Evolutionary conservation across 805 yeast genomes (phyloP).

Genomic region (Candida ortonii): DNA sequence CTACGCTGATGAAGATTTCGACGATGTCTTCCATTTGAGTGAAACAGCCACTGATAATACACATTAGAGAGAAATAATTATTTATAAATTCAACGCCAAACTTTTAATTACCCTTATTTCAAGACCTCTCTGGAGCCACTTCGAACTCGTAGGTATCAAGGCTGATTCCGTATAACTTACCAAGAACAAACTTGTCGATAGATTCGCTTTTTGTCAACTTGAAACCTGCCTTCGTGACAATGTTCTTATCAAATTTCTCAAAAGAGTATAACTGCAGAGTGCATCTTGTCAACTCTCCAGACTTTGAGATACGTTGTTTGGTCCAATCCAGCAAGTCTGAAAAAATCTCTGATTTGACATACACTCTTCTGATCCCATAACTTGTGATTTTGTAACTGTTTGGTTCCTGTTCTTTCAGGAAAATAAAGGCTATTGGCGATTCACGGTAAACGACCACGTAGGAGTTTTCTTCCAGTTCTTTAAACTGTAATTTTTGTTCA

Average conservation of each 20-base stretch:
- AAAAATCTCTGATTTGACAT: constrained; percentile 60
- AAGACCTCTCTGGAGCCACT: constrained; percentile 1
- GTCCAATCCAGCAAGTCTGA: constrained; percentile 65
- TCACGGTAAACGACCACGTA: constrained; percentile 60
- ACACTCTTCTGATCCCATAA: constrained; percentile 66
- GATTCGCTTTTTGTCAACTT: constrained; percentile 27
- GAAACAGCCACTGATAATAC: constrained; percentile 15
- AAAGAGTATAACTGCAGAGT: constrained; percentile 52
- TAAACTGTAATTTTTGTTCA: constrained; percentile 15
- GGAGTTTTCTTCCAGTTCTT: constrained; percentile 42
- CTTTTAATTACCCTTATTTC: background rate
- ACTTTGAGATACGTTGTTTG: constrained; percentile 41
- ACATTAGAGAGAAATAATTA: constrained; percentile 4
- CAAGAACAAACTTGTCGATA: constrained; percentile 11
- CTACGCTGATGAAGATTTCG: constrained; percentile 20
- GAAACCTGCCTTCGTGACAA: constrained; percentile 45
- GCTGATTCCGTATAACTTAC: constrained; percentile 20
- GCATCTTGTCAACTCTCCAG: constrained; percentile 34
- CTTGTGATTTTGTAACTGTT: constrained; percentile 45
- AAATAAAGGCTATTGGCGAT: constrained; percentile 66
- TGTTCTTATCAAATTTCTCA: constrained; percentile 39
- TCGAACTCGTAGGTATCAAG: constrained; percentile 18
- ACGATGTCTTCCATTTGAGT: constrained; percentile 28
- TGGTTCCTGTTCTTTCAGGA: constrained; percentile 38
- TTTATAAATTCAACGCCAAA: constrained; percentile 2